These are phyloP conservation scores for Stagonosporopsis vannaccii DNA, from an alignment of 2,329 filamentous ascomycete genomes.

Conservation along the genomic window DNA sequence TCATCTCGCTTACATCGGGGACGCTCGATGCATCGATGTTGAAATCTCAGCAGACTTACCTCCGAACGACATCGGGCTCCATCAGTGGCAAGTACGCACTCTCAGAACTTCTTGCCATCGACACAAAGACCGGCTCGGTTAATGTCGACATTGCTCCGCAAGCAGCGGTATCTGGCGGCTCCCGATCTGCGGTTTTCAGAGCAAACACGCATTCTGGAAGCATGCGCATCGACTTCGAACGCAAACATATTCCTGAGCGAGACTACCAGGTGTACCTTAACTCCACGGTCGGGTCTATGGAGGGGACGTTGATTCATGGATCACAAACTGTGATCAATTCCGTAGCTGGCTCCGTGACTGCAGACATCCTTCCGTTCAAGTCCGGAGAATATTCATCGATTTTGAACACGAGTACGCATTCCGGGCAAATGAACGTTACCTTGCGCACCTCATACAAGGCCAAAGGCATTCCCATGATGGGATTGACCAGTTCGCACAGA, in stretches of 20 bases:
- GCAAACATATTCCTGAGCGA: slow-evolving; percentile 49
- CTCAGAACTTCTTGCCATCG: slow-evolving; percentile 50
- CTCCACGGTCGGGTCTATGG: slow-evolving; percentile 48
- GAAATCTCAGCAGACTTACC: slow-evolving; percentile 49
- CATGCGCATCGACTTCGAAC: slow-evolving; percentile 47
- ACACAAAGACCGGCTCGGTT: slow-evolving; percentile 52
- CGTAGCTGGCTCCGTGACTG: slow-evolving; percentile 48
- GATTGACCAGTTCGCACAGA: slow-evolving; percentile 47
- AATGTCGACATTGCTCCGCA: slow-evolving; percentile 51
- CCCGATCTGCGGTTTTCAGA: slow-evolving; percentile 48
- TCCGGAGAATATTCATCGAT: slow-evolving; percentile 35
- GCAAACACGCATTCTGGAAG: slow-evolving; percentile 48
- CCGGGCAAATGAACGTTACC: slow-evolving; percentile 45
- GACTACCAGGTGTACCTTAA: slow-evolving; percentile 52
- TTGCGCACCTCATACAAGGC: slow-evolving; percentile 45
- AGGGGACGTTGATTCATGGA: slow-evolving; percentile 52
- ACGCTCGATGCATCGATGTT: slow-evolving; percentile 45
- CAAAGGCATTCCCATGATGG: slow-evolving; percentile 32
- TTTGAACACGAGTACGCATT: slow-evolving; percentile 45
- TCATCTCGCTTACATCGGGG: slow-evolving; percentile 45
- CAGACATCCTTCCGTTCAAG: slow-evolving; percentile 48
- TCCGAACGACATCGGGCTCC: slow-evolving; percentile 51
- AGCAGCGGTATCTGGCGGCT: slow-evolving; percentile 34
- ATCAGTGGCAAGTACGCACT: slow-evolving; percentile 53
- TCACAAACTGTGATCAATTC: slow-evolving; percentile 47